Percentiles rank a stretch among this genome's conserved stretches.
phyloP scores from a whole-genome alignment of 1,284 basidiomycete species.

The Cutaneotrichosporon dermatis region DNA sequence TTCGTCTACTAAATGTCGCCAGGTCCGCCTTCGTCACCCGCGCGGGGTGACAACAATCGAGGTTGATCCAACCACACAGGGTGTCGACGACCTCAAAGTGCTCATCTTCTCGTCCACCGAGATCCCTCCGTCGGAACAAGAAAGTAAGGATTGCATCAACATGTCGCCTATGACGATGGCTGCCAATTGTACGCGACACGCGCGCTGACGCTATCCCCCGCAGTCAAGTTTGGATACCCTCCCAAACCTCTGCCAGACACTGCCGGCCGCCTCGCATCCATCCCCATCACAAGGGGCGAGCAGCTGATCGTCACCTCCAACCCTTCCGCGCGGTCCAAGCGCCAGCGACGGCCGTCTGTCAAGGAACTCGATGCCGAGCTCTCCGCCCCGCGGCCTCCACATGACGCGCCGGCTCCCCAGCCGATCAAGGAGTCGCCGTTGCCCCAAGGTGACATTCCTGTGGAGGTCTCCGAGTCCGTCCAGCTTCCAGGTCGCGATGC shows the following conservation, averaged over 20 bases:
- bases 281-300: constrained; percentile 71
- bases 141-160: constrained; percentile 55
- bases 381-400: constrained; percentile 31
- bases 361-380: constrained; percentile 33
- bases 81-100: constrained; percentile 67
- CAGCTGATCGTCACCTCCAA: constrained; percentile 70
- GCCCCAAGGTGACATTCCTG: constrained; percentile 17
- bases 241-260: constrained; percentile 67
- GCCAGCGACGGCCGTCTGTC: constrained; percentile 30
- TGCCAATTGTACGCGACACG: too few species aligned
- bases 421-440: constrained; percentile 15
- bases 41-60: constrained; percentile 73
- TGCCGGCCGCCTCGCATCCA: constrained; percentile 64
- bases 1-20: neutral
- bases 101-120: constrained; percentile 62
- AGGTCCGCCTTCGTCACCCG: constrained; percentile 70
- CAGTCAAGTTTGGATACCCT: constrained; percentile 83
- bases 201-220: neutral
- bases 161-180: too few species aligned
- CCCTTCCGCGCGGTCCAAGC: constrained; percentile 16
- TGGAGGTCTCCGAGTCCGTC: constrained; percentile 28
- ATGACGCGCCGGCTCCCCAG: constrained; percentile 11
- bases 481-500: constrained; percentile 51
- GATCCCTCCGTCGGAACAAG: constrained; percentile 70
- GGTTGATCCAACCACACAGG: constrained; percentile 54